These are phyloP conservation scores for Metroxylon sagu DNA, from an alignment of 176 grass and related monocot species.

Conservation along the genomic window DNA sequence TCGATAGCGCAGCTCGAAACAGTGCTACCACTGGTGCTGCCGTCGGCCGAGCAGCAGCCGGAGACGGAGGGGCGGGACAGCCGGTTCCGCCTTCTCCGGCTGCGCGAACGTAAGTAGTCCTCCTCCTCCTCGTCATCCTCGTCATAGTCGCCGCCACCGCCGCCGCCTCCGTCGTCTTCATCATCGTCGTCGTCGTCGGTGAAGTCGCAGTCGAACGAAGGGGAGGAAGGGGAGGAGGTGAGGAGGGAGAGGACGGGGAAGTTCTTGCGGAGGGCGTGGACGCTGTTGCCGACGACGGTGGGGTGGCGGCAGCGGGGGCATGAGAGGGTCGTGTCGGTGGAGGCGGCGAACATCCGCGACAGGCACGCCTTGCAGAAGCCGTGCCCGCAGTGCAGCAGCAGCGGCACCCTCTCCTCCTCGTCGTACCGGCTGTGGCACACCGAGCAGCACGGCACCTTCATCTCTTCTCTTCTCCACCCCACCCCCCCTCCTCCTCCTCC, in stretches of 20 bases:
- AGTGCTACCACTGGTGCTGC: neutral
- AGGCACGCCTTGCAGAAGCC: constrained; percentile 97
- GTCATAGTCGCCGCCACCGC: constrained; percentile 17
- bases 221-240: constrained; percentile 52
- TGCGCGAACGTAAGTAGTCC: constrained; percentile 4
- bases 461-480: neutral
- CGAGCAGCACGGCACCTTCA: constrained; percentile 88
- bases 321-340: constrained; percentile 41
- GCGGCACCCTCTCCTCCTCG: constrained; percentile 75
- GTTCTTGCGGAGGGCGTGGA: constrained; percentile 82
- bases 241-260: constrained; percentile 84
- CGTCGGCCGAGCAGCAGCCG: constrained; percentile 1
- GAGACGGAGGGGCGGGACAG: no score
- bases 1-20: constrained; percentile 32
- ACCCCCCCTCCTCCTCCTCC: neutral
- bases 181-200: constrained; percentile 31
- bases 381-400: constrained; percentile 95
- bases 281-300: constrained; percentile 87
- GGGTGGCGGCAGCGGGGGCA: constrained; percentile 90
- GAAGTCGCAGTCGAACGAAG: constrained; percentile 51
- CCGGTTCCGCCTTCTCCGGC: no score
- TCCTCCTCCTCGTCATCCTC: constrained; percentile 33
- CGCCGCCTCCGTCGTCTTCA: constrained; percentile 7
- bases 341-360: constrained; percentile 61
- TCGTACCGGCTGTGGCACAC: constrained; percentile 80